Evolutionary conservation across 192 early-diverging fungal species (phyloP).

Genomic region (Pecoramyces ruminantium): DNA sequence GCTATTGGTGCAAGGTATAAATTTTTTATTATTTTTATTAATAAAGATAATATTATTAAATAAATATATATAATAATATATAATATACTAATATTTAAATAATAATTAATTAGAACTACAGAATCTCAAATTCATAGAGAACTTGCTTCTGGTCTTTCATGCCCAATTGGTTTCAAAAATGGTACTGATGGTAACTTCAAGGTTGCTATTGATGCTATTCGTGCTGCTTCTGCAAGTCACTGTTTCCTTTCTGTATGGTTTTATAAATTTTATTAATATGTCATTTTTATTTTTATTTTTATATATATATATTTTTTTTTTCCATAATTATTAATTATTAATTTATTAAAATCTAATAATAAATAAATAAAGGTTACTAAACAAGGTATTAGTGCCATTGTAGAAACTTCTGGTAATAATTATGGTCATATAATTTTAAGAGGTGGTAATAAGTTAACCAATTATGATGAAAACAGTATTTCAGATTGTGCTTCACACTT

Average conservation of each 20-base stretch:
- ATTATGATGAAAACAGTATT: slow-evolving; percentile 67
- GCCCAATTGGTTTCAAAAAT: slow-evolving; percentile 70
- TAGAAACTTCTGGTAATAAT: slow-evolving; percentile 76
- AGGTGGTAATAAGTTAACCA: slow-evolving; percentile 71
- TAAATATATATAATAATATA: no score
- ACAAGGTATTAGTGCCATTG: slow-evolving; percentile 66
- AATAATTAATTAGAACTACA: slow-evolving; percentile 34
- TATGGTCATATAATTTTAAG: slow-evolving; percentile 86
- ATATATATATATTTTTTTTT: no score
- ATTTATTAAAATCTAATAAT: no score
- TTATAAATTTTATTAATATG: no score
- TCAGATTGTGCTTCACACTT: slow-evolving; percentile 16
- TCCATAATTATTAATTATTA: no score
- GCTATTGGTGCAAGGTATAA: slow-evolving; percentile 53
- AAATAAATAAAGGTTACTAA: slow-evolving; percentile 65
- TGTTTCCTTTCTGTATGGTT: slow-evolving; percentile 41
- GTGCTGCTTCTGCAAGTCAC: slow-evolving; percentile 57
- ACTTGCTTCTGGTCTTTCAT: slow-evolving; percentile 62
- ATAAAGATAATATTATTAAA: no score
- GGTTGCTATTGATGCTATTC: slow-evolving; percentile 85
- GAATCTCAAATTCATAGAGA: slow-evolving; percentile 73
- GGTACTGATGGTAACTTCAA: slow-evolving; percentile 62
- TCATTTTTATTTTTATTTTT: no score
- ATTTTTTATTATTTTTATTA: no score
- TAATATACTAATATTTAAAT: no score